Conservation (phyloP, 495 filamentous ascomycete genomes). For the Hyaloscypha hepaticicola region DNA sequence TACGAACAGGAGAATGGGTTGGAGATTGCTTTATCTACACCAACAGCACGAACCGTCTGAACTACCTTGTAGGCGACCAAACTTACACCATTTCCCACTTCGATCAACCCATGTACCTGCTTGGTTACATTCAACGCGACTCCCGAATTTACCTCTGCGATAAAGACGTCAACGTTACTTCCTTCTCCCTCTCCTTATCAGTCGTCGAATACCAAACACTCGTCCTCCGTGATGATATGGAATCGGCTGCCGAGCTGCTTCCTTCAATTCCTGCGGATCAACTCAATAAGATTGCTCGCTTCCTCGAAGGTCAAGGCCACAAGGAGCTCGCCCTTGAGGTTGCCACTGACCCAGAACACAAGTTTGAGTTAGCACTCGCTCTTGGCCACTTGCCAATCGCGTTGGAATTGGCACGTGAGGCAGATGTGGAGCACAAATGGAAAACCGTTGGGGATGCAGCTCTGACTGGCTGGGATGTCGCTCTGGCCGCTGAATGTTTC, state of each 20-base stretch:
- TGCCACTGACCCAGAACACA: slow-evolving; percentile 94
- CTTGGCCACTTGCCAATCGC: slow-evolving; percentile 83
- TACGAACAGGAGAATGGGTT: slow-evolving; percentile 96
- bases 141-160: slow-evolving; percentile 90
- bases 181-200: slow-evolving; percentile 87
- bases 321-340: slow-evolving; percentile 94
- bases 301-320: slow-evolving; percentile 95
- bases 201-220: slow-evolving; percentile 97
- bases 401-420: slow-evolving; percentile 75
- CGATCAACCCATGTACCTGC: slow-evolving; percentile 89
- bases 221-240: slow-evolving; percentile 93
- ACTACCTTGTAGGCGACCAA: slow-evolving; percentile 97
- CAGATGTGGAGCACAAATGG: slow-evolving; percentile 94
- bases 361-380: slow-evolving; percentile 87
- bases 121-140: slow-evolving; percentile 94
- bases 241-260: slow-evolving; percentile 82
- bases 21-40: slow-evolving; percentile 99
- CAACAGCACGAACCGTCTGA: slow-evolving; percentile 92
- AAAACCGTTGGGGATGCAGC: slow-evolving; percentile 94
- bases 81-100: slow-evolving; percentile 99
- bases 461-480: slow-evolving; percentile 79
- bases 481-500: slow-evolving; percentile 91
- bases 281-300: slow-evolving; percentile 95
- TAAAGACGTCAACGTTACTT: slow-evolving; percentile 89
- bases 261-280: slow-evolving; percentile 81